Evolutionary conservation across 2,329 filamentous ascomycete species (phyloP).

Genomic region (Purpureocillium takamizusanense): DNA sequence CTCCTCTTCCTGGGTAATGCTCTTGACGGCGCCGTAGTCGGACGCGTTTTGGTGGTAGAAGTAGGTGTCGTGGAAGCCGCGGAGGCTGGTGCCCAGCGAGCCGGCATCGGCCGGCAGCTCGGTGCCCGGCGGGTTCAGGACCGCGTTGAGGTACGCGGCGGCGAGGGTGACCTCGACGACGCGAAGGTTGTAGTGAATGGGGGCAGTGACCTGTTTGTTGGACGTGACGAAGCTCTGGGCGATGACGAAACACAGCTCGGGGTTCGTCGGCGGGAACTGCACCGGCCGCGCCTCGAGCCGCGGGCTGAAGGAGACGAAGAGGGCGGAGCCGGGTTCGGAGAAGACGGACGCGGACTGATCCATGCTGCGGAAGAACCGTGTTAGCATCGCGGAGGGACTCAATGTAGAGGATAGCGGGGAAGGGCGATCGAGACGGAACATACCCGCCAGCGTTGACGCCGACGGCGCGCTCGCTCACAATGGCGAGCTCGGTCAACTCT

Average conservation of each 20-base stretch:
- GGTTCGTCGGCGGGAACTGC: conserved; percentile 69
- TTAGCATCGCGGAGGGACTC: conserved; percentile 1
- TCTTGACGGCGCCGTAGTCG: conserved; percentile 32
- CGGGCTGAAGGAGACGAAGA: conserved; percentile 86
- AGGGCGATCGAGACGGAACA: conserved; percentile 16
- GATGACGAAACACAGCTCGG: conserved; percentile 84
- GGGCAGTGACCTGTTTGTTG: conserved; percentile 90
- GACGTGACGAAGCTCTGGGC: conserved; percentile 90
- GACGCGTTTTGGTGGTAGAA: conserved; percentile 43
- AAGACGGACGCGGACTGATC: conserved; percentile 96
- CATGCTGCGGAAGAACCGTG: conserved; percentile 52
- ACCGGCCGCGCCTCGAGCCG: conserved; percentile 67
- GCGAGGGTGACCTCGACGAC: conserved; percentile 94
- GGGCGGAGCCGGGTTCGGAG: conserved; percentile 72
- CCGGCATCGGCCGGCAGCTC: conserved; percentile 67
- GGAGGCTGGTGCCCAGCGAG: conserved; percentile 73
- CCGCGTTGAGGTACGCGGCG: conserved; percentile 56
- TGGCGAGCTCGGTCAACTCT: conserved; percentile 82
- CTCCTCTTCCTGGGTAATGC: conserved; percentile 49
- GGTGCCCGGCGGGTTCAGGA: conserved; percentile 45
- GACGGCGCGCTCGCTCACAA: conserved; percentile 87
- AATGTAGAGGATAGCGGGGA: no score
- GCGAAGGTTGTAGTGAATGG: conserved; percentile 91
- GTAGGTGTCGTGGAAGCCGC: conserved; percentile 78
- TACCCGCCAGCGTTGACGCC: conserved; percentile 94